Conservation (phyloP, 768 basidiomycete genomes). For the Epithele typhae region DNA sequence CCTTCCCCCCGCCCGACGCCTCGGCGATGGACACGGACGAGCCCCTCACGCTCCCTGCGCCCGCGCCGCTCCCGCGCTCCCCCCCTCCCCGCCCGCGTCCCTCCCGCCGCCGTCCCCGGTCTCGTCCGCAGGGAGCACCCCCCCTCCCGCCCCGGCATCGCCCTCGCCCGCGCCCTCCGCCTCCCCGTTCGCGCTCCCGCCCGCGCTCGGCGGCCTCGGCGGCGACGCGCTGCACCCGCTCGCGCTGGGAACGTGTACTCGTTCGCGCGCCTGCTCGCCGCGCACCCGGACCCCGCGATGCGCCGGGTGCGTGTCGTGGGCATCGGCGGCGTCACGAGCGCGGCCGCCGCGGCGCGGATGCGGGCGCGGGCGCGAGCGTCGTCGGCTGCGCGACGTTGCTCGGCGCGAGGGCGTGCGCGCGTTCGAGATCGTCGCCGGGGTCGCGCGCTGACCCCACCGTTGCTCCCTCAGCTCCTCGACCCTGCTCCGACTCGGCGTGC, state of each 20-base stretch:
- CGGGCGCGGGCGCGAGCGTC: slow-evolving; percentile 64
- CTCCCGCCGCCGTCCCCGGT: background rate
- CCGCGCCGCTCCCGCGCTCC: background rate
- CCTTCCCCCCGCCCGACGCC: slow-evolving; percentile 15
- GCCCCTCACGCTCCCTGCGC: background rate
- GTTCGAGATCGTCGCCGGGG: slow-evolving; percentile 27
- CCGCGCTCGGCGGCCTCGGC: slow-evolving; percentile 65
- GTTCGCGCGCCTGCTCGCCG: slow-evolving; percentile 49
- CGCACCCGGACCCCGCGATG: slow-evolving; percentile 38
- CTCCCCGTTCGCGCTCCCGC: slow-evolving; percentile 53
- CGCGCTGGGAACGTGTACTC: slow-evolving; percentile 75
- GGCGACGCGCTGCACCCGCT: slow-evolving; percentile 74
- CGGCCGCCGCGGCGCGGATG: slow-evolving; percentile 63
- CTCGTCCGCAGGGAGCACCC: slow-evolving; percentile 9
- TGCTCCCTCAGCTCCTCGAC: too few relatives aligned
- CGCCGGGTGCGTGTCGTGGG: slow-evolving; percentile 61
- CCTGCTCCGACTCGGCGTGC: background rate
- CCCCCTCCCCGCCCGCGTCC: slow-evolving; percentile 3
- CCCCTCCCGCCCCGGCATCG: slow-evolving; percentile 9
- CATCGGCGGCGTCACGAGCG: slow-evolving; percentile 74
- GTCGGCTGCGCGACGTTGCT: slow-evolving; percentile 61
- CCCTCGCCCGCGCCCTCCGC: slow-evolving; percentile 5
- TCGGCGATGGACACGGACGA: slow-evolving; percentile 10
- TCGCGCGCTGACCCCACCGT: too few relatives aligned
- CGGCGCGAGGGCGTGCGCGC: slow-evolving; percentile 34